Conservation (phyloP, 129 eudicot species). For the Flaveria linearis region DNA sequence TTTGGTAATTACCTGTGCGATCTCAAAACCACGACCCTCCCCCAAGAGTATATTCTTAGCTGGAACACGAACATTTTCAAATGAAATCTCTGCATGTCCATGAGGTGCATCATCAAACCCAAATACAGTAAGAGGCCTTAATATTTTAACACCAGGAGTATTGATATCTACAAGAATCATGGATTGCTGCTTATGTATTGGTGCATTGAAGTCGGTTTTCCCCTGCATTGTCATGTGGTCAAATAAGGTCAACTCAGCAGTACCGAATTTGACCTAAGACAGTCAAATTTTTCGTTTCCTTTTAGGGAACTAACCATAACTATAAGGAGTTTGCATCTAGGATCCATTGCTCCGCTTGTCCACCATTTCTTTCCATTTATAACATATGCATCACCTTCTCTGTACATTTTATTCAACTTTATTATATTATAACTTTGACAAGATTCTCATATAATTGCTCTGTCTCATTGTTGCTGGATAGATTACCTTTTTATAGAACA, state of each 20-base stretch:
- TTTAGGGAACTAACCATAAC: slow-evolving; percentile 70
- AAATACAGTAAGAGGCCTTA: slow-evolving; percentile 85
- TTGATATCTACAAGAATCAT: slow-evolving; percentile 87
- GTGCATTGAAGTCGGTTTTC: slow-evolving; percentile 82
- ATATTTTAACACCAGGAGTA: slow-evolving; percentile 76
- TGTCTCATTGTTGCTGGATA: neutral
- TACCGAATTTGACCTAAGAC: slow-evolving; percentile 6
- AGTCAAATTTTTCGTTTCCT: neutral
- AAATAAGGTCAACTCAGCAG: slow-evolving; percentile 13
- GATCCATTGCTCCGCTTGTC: slow-evolving; percentile 99
- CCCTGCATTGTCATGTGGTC: slow-evolving; percentile 60
- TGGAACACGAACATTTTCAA: slow-evolving; percentile 81
- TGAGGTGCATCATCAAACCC: slow-evolving; percentile 99
- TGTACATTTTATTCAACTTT: slow-evolving; percentile 36
- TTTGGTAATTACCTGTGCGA: slow-evolving; percentile 70
- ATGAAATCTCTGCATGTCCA: slow-evolving; percentile 89
- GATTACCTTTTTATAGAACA: slow-evolving; percentile 79
- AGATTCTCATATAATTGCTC: slow-evolving; percentile 9
- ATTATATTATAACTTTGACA: slow-evolving; percentile 2
- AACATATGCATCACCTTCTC: slow-evolving; percentile 81
- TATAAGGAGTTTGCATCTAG: slow-evolving; percentile 92
- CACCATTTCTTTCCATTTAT: slow-evolving; percentile 97
- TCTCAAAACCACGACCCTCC: slow-evolving; percentile 97
- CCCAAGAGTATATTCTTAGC: slow-evolving; percentile 81
- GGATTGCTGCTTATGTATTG: slow-evolving; percentile 89